Conservation (phyloP, 805 yeast species). For the Pichia manshurica region DNA sequence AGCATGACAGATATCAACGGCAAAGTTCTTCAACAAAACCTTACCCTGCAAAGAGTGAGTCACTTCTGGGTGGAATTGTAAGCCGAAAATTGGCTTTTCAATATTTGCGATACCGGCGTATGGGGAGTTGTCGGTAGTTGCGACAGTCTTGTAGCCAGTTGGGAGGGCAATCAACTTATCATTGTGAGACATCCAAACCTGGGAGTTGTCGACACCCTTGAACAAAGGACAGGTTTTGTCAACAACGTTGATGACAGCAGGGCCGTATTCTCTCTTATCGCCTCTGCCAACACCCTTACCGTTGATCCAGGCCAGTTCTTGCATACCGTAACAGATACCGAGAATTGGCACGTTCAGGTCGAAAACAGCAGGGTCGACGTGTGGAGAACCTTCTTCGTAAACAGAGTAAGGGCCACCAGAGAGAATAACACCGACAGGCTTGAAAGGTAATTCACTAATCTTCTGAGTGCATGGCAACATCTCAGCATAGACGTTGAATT, state of each 20-base stretch:
- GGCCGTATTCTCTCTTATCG: slow-evolving; percentile 97
- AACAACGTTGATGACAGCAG: slow-evolving; percentile 83
- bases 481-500: slow-evolving; percentile 96
- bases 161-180: slow-evolving; percentile 92
- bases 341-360: slow-evolving; percentile 87
- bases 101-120: slow-evolving; percentile 86
- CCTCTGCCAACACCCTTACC: slow-evolving; percentile 93
- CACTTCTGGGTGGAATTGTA: slow-evolving; percentile 99
- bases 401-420: slow-evolving; percentile 99
- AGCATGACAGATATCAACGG: slow-evolving; percentile 83
- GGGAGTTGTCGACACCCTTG: slow-evolving; percentile 85
- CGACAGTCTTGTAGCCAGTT: slow-evolving; percentile 80
- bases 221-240: slow-evolving; percentile 68
- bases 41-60: slow-evolving; percentile 94
- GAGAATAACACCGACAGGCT: slow-evolving; percentile 91
- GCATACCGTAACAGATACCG: slow-evolving; percentile 99
- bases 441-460: slow-evolving; percentile 86
- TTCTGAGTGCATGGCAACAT: slow-evolving; percentile 99
- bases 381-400: slow-evolving; percentile 92
- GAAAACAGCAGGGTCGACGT: slow-evolving; percentile 92
- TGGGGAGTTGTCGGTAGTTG: slow-evolving; percentile 91
- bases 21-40: slow-evolving; percentile 81
- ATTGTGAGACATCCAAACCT: slow-evolving; percentile 99
- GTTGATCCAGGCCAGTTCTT: slow-evolving; percentile 96
- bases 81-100: slow-evolving; percentile 74